Evolutionary conservation across 1,284 basidiomycete species (phyloP), one percentile per base, ranked within the genome.

Genomic region (Exobasidium rhododendri): DNA sequence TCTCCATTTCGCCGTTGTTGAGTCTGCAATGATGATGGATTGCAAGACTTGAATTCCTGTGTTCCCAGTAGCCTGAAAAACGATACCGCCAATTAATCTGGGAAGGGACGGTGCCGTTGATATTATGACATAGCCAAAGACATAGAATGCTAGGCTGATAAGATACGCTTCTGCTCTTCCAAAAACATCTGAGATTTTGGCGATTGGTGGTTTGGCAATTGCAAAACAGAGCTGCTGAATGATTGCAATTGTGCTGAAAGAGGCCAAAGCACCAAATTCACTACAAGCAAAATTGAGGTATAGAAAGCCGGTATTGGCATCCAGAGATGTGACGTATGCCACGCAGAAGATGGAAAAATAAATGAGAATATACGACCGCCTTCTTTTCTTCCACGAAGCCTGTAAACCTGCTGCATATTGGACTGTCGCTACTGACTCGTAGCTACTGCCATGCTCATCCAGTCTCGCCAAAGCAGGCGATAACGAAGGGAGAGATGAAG

Each of bases 1-100:
- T 61, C 90, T 85, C 88, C 88, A 91, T 73, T 86, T 84, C 13
- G 91, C 84, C 1, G 86, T 87, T 2, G 90, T 91, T 68, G 89
- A 87, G 74, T 92, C 90, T 20, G 89, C 89, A 60, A 81, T 80
- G 69, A 81, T 75, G 66, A 81, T 77, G 50, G 68, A 65, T 87
- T 63, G 83, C 78, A 75, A 83, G 80, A 52, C 84, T 81, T 75
- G 69, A 0, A 79, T 71, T 46, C 74, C 79, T 35, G 80, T 80
- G 14, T 73, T 69, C 82, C 66, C 82, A 29, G 67, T 70, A n/a
- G 79, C 75, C 70, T 82, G 82, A 61, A 84, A 68, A 59, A 83
- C 76, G 59, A 82, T 85, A 14, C 88, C 89, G 5, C 74, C 82
- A 3, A 84, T 82, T 35, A 85, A 81, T 52, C 84, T 81, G 45